Evolutionary conservation across 2,329 filamentous ascomycete species (phyloP), one percentile per base, ranked within the genome.

Genomic region (Stromatinia cepivora): DNA sequence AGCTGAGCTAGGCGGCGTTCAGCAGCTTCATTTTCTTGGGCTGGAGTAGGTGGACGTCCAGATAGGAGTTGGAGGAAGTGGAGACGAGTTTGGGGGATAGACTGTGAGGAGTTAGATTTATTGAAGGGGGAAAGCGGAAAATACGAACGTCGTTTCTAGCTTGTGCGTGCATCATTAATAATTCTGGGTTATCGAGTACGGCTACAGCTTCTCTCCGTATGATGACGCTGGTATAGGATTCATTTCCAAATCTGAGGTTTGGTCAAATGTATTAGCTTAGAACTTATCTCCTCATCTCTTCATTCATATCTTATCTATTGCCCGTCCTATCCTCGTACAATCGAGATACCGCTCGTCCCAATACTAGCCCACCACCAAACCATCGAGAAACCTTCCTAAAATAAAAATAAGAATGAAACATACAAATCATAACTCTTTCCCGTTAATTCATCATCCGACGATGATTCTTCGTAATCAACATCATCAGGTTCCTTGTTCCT

Each of bases 111-210:
- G 42, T 56, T 56, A 68, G 57, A n/a, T 31, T 17, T 7, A 28
- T 28, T 17, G 13, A 13, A 22, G 2, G 4, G 13, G 31, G 17
- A 13, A 17, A 4, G 25, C 7, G 28, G 20, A 1, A 42, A 54
- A 13, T 25, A 81, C 85, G 74, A 76, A 89, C 87, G 73, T 87
- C 84, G 45, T 82, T 81, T 42, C 81, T 81, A 72, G 83, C 83
- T 72, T 85, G 82, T 2, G 87, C 85, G 54, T 86, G 83, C 81
- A 87, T 87, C 81, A 87, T 85, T 61, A 90, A 79, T 69, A 86
- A 78, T 75, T 89, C 87, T 0, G 86, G 87, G 36, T 78, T 83
- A 72, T 87, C 84, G 3, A 90, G 81, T 52, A 88, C 82, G 15
- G 83, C 80, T 28, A 84, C 80, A 17, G 87, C 87, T 71, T 83